Conservation (phyloP, 805 yeast genomes). For the Cyberlindnera xylosilytica region DNA sequence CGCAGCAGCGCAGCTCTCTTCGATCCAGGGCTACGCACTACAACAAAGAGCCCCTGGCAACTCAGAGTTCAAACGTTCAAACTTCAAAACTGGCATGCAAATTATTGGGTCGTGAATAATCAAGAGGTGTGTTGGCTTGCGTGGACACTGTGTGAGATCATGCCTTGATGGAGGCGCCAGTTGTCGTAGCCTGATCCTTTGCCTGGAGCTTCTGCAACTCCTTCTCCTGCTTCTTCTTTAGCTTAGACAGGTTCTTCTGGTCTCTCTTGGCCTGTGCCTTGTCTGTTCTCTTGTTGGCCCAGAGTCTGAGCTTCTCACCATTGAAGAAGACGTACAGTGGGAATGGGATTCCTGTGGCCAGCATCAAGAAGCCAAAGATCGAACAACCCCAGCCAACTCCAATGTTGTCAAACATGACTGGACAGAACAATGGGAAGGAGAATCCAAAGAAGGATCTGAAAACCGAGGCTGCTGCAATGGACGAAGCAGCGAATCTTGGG, state of each 20-base stretch:
- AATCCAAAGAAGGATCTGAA: conserved; percentile 68
- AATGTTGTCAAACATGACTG: conserved; percentile 49
- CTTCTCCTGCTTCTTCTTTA: conserved; percentile 20
- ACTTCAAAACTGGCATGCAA: too few relatives aligned
- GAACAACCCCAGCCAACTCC: conserved; percentile 75
- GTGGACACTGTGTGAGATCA: too few relatives aligned
- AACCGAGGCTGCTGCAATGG: conserved; percentile 66
- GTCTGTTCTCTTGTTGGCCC: conserved; percentile 54
- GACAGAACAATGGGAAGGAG: conserved; percentile 64
- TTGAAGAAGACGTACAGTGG: conserved; percentile 54
- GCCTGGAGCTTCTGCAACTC: conserved; percentile 9
- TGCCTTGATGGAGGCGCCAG: too few relatives aligned
- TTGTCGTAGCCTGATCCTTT: not conserved
- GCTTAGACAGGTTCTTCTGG: conserved; percentile 36
- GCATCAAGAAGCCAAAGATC: conserved; percentile 53
- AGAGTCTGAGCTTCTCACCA: conserved; percentile 56
- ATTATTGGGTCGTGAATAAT: too few relatives aligned
- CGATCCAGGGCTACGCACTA: too few relatives aligned
- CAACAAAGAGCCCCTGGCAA: too few relatives aligned
- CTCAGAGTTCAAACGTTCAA: too few relatives aligned
- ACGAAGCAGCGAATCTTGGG: conserved; percentile 64
- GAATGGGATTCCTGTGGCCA: conserved; percentile 63
- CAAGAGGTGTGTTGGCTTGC: too few relatives aligned
- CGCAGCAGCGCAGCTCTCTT: too few relatives aligned
- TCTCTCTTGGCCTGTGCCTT: conserved; percentile 44